Conservation (phyloP, 2,329 filamentous ascomycete species). For the Stenocarpella maydis region DNA sequence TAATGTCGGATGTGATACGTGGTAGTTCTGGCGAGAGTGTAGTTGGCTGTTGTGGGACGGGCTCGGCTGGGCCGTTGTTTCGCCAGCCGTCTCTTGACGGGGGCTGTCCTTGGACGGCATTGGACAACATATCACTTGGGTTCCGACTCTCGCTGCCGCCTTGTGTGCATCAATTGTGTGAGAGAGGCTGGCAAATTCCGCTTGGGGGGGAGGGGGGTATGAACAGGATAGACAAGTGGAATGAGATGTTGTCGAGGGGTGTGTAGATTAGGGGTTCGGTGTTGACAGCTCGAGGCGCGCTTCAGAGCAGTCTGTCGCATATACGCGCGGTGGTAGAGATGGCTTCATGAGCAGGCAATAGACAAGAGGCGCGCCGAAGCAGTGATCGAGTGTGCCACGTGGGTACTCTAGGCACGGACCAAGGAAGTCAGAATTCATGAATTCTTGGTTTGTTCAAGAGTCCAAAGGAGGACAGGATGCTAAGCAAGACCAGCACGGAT, state of each 20-base stretch:
- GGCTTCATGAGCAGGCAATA: neutral
- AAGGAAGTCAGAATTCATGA: neutral
- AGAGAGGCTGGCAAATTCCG: neutral
- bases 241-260: neutral
- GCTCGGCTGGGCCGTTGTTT: constrained; percentile 9
- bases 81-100: constrained; percentile 8
- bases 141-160: neutral
- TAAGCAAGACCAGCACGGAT: neutral
- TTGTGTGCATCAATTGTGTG: neutral
- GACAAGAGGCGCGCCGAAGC: neutral
- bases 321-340: neutral
- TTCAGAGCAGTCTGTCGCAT: neutral
- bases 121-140: constrained; percentile 10
- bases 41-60: constrained; percentile 13
- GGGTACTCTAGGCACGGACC: too few species aligned
- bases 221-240: neutral
- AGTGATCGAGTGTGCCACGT: too few species aligned
- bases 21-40: constrained; percentile 16
- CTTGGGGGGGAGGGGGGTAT: neutral
- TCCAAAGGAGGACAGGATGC: neutral
- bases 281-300: neutral
- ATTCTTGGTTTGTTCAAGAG: neutral
- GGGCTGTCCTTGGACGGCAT: neutral
- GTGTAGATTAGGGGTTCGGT: constrained; percentile 6
- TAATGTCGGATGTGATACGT: constrained; percentile 18